These are phyloP conservation scores for Candida sanyiensis DNA, from an alignment of 805 yeast species.

Conservation along the genomic window DNA sequence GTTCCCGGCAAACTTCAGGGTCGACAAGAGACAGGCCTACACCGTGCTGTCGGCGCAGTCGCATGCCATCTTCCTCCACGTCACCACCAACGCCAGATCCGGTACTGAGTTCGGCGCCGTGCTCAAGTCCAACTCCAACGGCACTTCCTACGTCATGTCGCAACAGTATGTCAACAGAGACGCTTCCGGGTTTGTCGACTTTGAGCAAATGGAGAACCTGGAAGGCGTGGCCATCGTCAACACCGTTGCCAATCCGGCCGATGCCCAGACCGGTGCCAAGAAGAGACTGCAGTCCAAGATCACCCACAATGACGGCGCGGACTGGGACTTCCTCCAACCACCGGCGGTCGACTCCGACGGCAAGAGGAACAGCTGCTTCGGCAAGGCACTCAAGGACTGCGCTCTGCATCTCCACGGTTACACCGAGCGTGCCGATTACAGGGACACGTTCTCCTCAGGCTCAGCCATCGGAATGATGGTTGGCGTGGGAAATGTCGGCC, in stretches of 20 bases:
- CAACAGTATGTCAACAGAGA: slow-evolving; percentile 73
- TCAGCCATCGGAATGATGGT: slow-evolving; percentile 86
- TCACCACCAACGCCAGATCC: slow-evolving; percentile 52
- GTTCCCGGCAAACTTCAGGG: slow-evolving; percentile 63
- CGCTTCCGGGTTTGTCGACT: slow-evolving; percentile 72
- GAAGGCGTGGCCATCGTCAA: slow-evolving; percentile 84
- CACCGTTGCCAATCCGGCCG: slow-evolving; percentile 51
- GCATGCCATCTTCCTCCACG: slow-evolving; percentile 74
- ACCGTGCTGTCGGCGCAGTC: slow-evolving; percentile 73
- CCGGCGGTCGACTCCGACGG: slow-evolving; percentile 63
- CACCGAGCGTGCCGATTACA: slow-evolving; percentile 76
- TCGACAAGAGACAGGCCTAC: slow-evolving; percentile 61
- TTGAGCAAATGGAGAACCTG: slow-evolving; percentile 72
- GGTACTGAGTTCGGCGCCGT: slow-evolving; percentile 69
- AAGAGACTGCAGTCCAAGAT: slow-evolving; percentile 68
- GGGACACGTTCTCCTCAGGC: slow-evolving; percentile 83
- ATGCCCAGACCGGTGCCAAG: slow-evolving; percentile 36
- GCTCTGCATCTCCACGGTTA: slow-evolving; percentile 84
- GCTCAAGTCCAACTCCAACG: slow-evolving; percentile 85
- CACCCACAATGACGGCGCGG: slow-evolving; percentile 87
- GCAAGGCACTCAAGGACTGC: slow-evolving; percentile 51
- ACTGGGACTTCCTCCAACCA: slow-evolving; percentile 70
- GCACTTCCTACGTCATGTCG: slow-evolving; percentile 74
- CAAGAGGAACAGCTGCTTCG: slow-evolving; percentile 47
- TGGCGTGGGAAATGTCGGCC: slow-evolving; percentile 93